Evolutionary conservation across 1,139 yeast species (phyloP).

Genomic region (Blastobotrys ciferrii): DNA sequence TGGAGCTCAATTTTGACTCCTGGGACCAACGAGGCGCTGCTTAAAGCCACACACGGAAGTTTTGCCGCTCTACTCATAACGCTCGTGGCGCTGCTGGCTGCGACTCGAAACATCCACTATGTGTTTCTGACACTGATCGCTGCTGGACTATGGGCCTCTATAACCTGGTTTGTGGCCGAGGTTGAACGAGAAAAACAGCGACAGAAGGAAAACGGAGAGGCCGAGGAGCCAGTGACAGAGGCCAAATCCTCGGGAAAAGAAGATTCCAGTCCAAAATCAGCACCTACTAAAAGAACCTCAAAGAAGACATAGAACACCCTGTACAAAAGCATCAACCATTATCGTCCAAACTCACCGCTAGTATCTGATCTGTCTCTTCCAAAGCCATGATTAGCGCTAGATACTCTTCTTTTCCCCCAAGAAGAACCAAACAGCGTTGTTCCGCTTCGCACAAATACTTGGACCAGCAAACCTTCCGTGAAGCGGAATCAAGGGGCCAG

Average conservation of each 20-base stretch:
- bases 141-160: conserved; percentile 66
- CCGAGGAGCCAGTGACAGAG: conserved; percentile 1
- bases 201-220: conserved; percentile 9
- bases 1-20: conserved; percentile 96
- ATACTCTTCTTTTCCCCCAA: too few species aligned
- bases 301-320: neutral
- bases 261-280: neutral
- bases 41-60: conserved; percentile 74
- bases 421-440: too few species aligned
- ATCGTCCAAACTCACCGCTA: too few species aligned
- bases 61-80: conserved; percentile 55
- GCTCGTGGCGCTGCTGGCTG: conserved; percentile 54
- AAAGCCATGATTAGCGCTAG: too few species aligned
- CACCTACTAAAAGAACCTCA: neutral
- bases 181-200: conserved; percentile 39
- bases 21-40: conserved; percentile 84
- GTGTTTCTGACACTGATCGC: conserved; percentile 71
- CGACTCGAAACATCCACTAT: conserved; percentile 75
- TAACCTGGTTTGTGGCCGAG: conserved; percentile 86
- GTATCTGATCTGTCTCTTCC: too few species aligned
- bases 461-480: neutral
- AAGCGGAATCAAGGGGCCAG: too few species aligned
- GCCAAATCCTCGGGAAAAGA: conserved; percentile 9
- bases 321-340: too few species aligned
- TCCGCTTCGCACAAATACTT: too few species aligned